Base-by-base conservation (phyloP, 192 early-diverging fungal species). In the Umbelopsis vinacea region DNA sequence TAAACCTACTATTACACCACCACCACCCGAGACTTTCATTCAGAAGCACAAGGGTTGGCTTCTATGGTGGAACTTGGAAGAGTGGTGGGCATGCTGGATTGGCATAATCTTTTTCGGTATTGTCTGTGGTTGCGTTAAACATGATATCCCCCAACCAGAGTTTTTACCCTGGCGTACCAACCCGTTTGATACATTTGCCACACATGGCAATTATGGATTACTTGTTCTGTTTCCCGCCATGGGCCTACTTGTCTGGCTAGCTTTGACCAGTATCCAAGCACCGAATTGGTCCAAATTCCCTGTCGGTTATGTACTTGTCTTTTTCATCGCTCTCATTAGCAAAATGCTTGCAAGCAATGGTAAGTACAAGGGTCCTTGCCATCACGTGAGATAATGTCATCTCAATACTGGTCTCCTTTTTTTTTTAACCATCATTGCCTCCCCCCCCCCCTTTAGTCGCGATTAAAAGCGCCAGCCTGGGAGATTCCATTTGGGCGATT, bases 31-130 rank as follows among this genome's bases (percentile, higher is more conserved):
- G n/a, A 43, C 40, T 43, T 19, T 26, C 12, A n/a, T 12, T 6
- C 22, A 19, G 15, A 47, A 52, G 8, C 40, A 67, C 19, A 74
- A 80, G 43, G 55, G 75, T 33, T 86, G 79, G 79, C 70, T 82
- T 11, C 67, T 84, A 33, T 84, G 85, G 70, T 87, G 85, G 85
- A 87, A 87, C 63, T 71, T 76, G 15, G 83, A 84, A 60, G 85
- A 87, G 53, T 87, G 85, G 85, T 84, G 83, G 85, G 72, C 85
- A 11, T 84, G 83, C 63, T 87, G 85, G 85, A 84, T 87, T 24
- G 85, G 85, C 19, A 72, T 87, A 22, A 71, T 84, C 23, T 79
- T 87, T 55, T 83, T 87, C 68, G 83, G 77, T 14, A 52, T 79
- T 38, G 75, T 87, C 43, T 68, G 73, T 14, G 63, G 70, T 21